Evolutionary conservation across 345 rosid genomes (phyloP).

Genomic region (Eucalyptus sp.): DNA sequence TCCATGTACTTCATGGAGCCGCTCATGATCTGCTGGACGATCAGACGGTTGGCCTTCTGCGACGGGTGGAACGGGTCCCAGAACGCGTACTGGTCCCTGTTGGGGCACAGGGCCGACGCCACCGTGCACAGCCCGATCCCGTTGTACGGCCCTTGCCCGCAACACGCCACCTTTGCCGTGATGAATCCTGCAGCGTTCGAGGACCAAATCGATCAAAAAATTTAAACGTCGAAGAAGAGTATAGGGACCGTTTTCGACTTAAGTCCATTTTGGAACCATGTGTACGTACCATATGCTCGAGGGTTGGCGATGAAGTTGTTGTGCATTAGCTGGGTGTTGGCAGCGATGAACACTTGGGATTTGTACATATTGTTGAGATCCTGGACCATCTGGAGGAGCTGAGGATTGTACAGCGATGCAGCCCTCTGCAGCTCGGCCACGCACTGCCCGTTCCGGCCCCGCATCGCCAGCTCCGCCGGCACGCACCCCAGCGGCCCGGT

Average conservation of each 20-base stretch:
- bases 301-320: conserved; percentile 26
- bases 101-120: conserved; percentile 49
- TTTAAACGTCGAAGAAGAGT: not conserved
- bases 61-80: conserved; percentile 92
- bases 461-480: conserved; percentile 32
- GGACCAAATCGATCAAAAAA: not conserved
- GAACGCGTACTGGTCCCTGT: conserved; percentile 42
- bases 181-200: conserved; percentile 37
- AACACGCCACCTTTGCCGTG: conserved; percentile 54
- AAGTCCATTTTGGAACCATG: not conserved
- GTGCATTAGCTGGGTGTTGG: conserved; percentile 21
- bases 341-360: conserved; percentile 12
- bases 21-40: conserved; percentile 34
- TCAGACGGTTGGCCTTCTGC: conserved; percentile 53
- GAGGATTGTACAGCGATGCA: conserved; percentile 24
- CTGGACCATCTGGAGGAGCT: conserved; percentile 17
- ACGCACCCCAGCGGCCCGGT: conserved; percentile 43
- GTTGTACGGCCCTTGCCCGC: conserved; percentile 77
- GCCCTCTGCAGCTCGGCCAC: conserved; percentile 27
- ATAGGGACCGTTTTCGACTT: not conserved
- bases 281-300: conserved; percentile 19
- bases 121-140: conserved; percentile 68
- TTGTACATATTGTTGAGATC: conserved; percentile 6
- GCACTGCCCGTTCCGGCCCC: conserved; percentile 18
- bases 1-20: conserved; percentile 50